Percentiles rank a stretch among this genome's conserved stretches.
These are phyloP conservation scores for Huiozyma naganishii DNA, from an alignment of 805 yeast species.

Conservation along the genomic window DNA sequence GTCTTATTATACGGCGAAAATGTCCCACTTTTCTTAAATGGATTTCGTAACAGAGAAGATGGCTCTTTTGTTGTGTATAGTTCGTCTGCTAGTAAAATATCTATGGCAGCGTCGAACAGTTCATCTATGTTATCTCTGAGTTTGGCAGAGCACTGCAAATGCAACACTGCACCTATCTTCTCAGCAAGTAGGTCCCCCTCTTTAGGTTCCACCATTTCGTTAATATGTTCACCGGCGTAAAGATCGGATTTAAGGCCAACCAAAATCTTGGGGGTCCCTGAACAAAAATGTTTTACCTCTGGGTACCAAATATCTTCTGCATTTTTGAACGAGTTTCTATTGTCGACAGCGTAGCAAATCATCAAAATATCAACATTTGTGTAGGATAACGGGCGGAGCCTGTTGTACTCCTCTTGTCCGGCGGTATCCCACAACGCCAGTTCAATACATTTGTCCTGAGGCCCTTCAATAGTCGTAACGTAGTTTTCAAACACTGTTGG, in stretches of 20 bases:
- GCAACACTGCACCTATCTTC: slow-evolving; percentile 57
- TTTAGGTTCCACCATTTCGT: slow-evolving; percentile 30
- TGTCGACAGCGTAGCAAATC: slow-evolving; percentile 65
- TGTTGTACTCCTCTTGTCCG: slow-evolving; percentile 78
- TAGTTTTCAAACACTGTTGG: slow-evolving; percentile 82
- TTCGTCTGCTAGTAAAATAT: not conserved
- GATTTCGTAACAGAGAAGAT: slow-evolving; percentile 3
- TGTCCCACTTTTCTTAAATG: slow-evolving; percentile 8
- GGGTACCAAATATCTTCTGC: slow-evolving; percentile 81
- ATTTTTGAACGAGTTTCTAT: slow-evolving; percentile 52
- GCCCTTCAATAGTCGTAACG: slow-evolving; percentile 42
- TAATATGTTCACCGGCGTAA: slow-evolving; percentile 13
- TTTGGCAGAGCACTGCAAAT: slow-evolving; percentile 73
- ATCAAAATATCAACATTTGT: slow-evolving; percentile 69
- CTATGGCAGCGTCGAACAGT: slow-evolving; percentile 53
- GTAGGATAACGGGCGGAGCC: slow-evolving; percentile 68
- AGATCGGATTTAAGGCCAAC: slow-evolving; percentile 81
- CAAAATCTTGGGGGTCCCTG: slow-evolving; percentile 61
- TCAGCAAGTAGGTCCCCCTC: slow-evolving; percentile 44
- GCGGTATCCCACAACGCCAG: slow-evolving; percentile 85
- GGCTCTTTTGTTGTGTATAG: not conserved
- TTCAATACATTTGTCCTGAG: slow-evolving; percentile 45
- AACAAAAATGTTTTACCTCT: slow-evolving; percentile 75
- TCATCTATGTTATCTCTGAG: slow-evolving; percentile 52
- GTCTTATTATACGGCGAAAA: no score